A percentile compares a stretch with the other conserved stretches of the same genome.
These are phyloP conservation scores for Rhynchospora pubera DNA, from an alignment of 176 grass and related monocot genomes.

Conservation along the genomic window DNA sequence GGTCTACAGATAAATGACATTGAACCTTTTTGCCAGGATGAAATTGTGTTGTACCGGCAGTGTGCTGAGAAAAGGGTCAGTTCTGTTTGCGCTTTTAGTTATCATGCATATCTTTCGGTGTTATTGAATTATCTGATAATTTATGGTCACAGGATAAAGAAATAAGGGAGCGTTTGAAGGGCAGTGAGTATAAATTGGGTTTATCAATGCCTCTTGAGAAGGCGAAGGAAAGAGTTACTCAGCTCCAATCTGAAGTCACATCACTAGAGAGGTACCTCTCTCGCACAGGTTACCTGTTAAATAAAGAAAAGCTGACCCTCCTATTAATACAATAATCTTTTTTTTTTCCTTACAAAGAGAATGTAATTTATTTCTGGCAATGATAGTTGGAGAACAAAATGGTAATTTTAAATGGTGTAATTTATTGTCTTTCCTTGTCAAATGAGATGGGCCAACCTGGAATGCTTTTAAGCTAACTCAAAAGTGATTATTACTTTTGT, in stretches of 20 bases:
- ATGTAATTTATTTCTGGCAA: background rate
- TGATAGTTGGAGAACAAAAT: background rate
- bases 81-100: conserved; percentile 15
- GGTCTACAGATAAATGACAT: conserved; percentile 96
- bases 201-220: conserved; percentile 67
- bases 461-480: background rate
- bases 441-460: background rate
- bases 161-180: conserved; percentile 65
- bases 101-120: background rate
- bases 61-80: conserved; percentile 76
- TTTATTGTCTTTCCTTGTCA: background rate
- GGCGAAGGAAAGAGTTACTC: conserved; percentile 66
- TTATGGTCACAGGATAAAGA: conserved; percentile 63
- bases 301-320: background rate
- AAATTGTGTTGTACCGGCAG: conserved; percentile 78
- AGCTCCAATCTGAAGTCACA: conserved; percentile 76
- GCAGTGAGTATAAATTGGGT: conserved; percentile 80
- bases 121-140: background rate
- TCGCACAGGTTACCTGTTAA: background rate
- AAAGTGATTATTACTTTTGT: background rate
- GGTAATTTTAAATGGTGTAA: background rate
- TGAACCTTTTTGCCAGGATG: conserved; percentile 94
- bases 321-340: background rate
- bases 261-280: conserved; percentile 53
- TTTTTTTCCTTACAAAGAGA: background rate